Percentiles rank a stretch among this genome's conserved stretches.
Evolutionary conservation across 805 yeast genomes (phyloP).

Genomic region (Pichia insulana): DNA sequence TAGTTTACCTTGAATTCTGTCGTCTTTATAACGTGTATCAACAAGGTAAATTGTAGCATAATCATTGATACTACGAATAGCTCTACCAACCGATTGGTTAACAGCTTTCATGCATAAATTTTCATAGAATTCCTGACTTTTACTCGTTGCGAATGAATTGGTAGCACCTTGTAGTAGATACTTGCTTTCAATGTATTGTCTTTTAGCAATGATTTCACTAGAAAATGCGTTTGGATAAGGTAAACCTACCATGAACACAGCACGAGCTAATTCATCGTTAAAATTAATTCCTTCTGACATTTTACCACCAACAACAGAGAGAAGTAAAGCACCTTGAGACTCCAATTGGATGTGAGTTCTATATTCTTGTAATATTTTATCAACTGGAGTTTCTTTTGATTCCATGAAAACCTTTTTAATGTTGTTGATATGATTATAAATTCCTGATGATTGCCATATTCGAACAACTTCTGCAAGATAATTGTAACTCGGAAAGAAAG

Average conservation of each 20-base stretch:
- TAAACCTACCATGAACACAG: conserved; percentile 76
- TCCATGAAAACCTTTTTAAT: conserved; percentile 51
- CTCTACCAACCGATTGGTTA: conserved; percentile 87
- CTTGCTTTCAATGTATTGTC: conserved; percentile 49
- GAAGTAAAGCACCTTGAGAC: conserved; percentile 50
- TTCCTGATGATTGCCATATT: conserved; percentile 40
- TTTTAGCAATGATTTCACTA: conserved; percentile 70
- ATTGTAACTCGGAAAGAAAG: conserved; percentile 78
- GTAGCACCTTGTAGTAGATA: conserved; percentile 43
- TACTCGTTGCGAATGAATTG: conserved; percentile 35
- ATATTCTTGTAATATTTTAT: conserved; percentile 42
- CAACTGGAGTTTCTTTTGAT: conserved; percentile 36
- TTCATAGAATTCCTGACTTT: conserved; percentile 57
- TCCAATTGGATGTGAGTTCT: conserved; percentile 31
- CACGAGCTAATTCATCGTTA: conserved; percentile 79
- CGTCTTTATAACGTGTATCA: conserved; percentile 49
- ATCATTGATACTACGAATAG: conserved; percentile 77
- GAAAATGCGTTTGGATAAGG: conserved; percentile 84
- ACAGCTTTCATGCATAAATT: conserved; percentile 85
- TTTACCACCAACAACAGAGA: conserved; percentile 89
- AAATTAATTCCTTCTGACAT: conserved; percentile 92
- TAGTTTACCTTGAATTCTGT: conserved; percentile 44
- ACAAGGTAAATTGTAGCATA: conserved; percentile 67
- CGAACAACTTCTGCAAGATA: conserved; percentile 46
- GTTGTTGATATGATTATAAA: conserved; percentile 28